These are phyloP conservation scores for Blastomyces emzantsi DNA, from an alignment of 2,329 filamentous ascomycete genomes.

Conservation along the genomic window DNA sequence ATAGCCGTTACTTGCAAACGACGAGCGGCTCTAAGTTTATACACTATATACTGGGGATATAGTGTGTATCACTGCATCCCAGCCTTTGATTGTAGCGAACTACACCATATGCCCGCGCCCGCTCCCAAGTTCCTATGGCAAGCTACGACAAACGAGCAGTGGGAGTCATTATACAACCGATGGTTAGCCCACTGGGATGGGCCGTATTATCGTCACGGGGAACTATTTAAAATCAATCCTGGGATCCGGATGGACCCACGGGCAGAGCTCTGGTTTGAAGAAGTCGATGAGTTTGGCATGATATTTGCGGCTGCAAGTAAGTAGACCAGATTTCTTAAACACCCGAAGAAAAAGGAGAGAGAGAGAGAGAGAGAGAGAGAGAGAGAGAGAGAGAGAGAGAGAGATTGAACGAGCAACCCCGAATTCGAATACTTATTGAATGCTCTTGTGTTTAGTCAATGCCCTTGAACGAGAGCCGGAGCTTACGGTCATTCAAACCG, in stretches of 20 bases:
- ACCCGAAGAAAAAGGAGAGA: not conserved
- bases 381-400: not conserved
- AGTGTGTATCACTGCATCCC: constrained; percentile 28
- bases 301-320: constrained; percentile 33
- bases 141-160: constrained; percentile 26
- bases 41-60: constrained; percentile 34
- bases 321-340: not conserved
- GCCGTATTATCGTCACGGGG: constrained; percentile 21
- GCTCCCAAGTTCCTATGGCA: constrained; percentile 35
- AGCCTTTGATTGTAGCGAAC: constrained; percentile 30
- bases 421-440: not conserved
- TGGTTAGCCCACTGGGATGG: constrained; percentile 32
- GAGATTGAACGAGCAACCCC: no score
- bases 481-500: no score
- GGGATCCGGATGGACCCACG: constrained; percentile 26
- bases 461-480: not conserved
- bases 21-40: constrained; percentile 32
- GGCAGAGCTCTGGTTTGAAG: constrained; percentile 35
- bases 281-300: constrained; percentile 36
- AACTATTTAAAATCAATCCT: constrained; percentile 25
- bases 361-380: not conserved
- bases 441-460: not conserved
- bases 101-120: constrained; percentile 34
- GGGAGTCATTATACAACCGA: constrained; percentile 26
- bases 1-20: constrained; percentile 49